Evolutionary conservation across 164 flowering plant species (phyloP), one percentile per base, ranked within the genome.

Genomic region (Magnolia kwangsiensis): DNA sequence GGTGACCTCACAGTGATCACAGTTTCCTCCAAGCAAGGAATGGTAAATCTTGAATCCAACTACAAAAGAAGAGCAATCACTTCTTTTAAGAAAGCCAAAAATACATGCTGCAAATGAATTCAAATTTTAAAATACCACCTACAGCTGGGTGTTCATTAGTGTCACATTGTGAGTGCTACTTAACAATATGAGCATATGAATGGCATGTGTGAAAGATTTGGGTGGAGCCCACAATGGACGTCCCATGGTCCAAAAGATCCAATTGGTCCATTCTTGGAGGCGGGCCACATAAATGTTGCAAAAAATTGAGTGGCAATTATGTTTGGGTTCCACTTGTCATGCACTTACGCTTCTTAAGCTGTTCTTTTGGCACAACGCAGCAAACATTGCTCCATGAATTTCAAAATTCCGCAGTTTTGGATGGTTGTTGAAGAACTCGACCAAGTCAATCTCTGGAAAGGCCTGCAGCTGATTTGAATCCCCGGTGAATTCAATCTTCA

Each of bases 341-440:
- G 18, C 19, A 75, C 89, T 84, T 59, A 94, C 98, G 80, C 85
- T 88, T 83, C 79, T 92, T 67, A 94, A 85, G 86, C 98, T 92
- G 84, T 91, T 88, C 84, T 86, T 91, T 72, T 92, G 97, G 82
- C 95, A 94, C 37, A 94, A 84, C 21, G 97, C 97, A 69, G 97
- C 98, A 84, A 94, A 94, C 98, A 94, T 91, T 68, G 98, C 97
- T 73, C 98, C 97, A 81, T 92, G 98, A 75, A 92, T 85, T 55
- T 92, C 97, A 78, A 94, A 92, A 50, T 80, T 88, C 49, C 78
- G 82, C 9, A 94, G 81, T 80, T 88, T 91, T 21, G 88, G 93
- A 79, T 94, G 97, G 74, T 72, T 85, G 67, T 89, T 94, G 72
- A 92, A 92, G 86, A 92, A 94, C 0, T 89, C 92, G 70, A 90